Base-by-base conservation (phyloP, 2,329 filamentous ascomycete species). In the Microdochium bolleyi region DNA sequence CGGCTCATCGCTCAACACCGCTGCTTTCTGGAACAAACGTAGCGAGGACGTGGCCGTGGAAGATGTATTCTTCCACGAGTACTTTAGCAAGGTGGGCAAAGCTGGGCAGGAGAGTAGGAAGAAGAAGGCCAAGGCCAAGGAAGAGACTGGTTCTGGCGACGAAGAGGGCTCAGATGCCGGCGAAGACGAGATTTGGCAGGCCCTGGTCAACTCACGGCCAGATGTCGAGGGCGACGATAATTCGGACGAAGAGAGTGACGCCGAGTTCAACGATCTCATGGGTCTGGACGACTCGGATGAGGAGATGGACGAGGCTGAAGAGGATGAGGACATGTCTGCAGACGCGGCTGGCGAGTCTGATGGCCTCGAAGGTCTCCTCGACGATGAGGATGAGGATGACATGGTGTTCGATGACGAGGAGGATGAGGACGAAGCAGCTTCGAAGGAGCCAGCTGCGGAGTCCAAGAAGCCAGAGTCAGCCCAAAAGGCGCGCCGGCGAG, bases 21-120 rank as follows among this genome's bases (percentile, higher is more conserved):
- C 95, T 57, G 76, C 83, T 2, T 99, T 99, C 77, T 96, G 91
- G 89, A 86, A 85, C 63, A 90, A 89, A 80, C 92, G 90, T 73
- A 78, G 81, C n/a, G 85, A 90, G 57, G 85, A 97, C 52, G 87
- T 99, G 48, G 85, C 88, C 2, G 89, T 85, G 1, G 92, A 99
- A 59, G 94, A 99, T 66, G 88, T 91, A 38, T 99, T 99, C 82
- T 99, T 99, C 82, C 94, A 99, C 70, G 85, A 90, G 59, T 99
- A 99, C 80, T 99, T 99, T 72, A 85, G 83, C 55, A 82, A 85
- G 56, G 72, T 88, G 52, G 83, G 84, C 57, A 90, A 84, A 69
- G 73, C 77, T 50, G 67, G 67, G 53, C 80, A 86, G 65, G 80
- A 76, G 49, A 78, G 76, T 57, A 71, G 75, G 60, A 78, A 76